A percentile compares a stretch with the other conserved stretches of the same genome.
These are phyloP conservation scores for Cicer cuneatum DNA, from an alignment of 306 rosid genomes.

Conservation along the genomic window DNA sequence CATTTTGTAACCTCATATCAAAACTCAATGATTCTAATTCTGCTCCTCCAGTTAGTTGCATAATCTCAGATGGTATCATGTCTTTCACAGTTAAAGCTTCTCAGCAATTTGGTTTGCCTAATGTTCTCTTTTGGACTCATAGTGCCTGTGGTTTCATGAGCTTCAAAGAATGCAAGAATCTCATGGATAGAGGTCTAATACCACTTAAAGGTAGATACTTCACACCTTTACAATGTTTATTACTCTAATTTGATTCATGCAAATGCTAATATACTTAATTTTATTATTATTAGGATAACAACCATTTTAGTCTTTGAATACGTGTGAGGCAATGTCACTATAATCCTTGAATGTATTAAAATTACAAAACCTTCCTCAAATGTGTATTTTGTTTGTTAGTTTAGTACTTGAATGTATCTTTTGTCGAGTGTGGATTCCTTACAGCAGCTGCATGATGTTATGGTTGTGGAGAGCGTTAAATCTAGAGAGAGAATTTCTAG, in stretches of 20 bases:
- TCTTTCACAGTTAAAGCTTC: conserved; percentile 52
- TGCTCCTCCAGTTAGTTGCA: conserved; percentile 49
- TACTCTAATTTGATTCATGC: neutral
- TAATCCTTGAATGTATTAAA: too few species aligned
- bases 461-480: too few species aligned
- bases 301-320: too few species aligned
- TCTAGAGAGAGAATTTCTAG: too few species aligned
- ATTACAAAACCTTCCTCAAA: too few species aligned
- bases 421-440: too few species aligned
- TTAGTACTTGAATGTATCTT: too few species aligned
- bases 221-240: neutral
- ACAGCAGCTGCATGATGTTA: too few species aligned
- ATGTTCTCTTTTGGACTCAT: conserved; percentile 42
- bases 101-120: conserved; percentile 47
- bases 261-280: too few species aligned
- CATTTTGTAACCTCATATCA: conserved; percentile 47
- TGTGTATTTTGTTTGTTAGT: too few species aligned
- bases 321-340: too few species aligned
- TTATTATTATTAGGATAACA: too few species aligned
- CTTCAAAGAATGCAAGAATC: conserved; percentile 48
- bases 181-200: conserved; percentile 49
- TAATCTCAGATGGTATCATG: conserved; percentile 53
- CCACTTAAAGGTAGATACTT: conserved; percentile 46
- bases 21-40: conserved; percentile 35
- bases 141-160: conserved; percentile 50